These are phyloP conservation scores for Epichloe sylvatica DNA, from an alignment of 2,329 filamentous ascomycete species.

Conservation along the genomic window DNA sequence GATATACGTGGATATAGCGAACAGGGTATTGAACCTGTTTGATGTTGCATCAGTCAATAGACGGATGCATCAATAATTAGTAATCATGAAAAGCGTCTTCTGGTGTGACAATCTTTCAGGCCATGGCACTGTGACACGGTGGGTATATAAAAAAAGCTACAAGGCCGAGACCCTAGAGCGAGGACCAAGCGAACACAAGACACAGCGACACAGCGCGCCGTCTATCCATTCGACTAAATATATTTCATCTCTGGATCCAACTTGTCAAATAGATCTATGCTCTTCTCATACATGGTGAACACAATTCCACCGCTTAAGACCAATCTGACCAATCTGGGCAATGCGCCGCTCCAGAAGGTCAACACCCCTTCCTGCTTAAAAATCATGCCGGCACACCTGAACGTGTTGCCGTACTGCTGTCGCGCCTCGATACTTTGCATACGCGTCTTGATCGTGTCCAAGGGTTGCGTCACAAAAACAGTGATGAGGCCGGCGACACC, in stretches of 20 bases:
- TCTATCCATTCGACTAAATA: constrained; percentile 35
- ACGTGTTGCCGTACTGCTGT: constrained; percentile 69
- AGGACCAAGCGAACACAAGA: not conserved
- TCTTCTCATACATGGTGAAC: constrained; percentile 97
- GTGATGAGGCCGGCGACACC: constrained; percentile 82
- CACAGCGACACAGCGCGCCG: not conserved
- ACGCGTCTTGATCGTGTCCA: constrained; percentile 91
- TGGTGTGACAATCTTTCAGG: too few relatives aligned
- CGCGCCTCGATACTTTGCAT: constrained; percentile 94
- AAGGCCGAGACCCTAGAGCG: too few relatives aligned
- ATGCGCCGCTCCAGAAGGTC: constrained; percentile 86
- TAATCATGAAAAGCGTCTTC: too few relatives aligned
- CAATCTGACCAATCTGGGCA: constrained; percentile 71
- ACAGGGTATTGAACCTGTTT: not conserved
- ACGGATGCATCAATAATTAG: too few relatives aligned
- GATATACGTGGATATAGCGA: not conserved
- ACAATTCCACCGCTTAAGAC: constrained; percentile 93
- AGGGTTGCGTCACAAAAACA: constrained; percentile 59
- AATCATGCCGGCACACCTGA: constrained; percentile 69
- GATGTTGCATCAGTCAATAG: too few relatives aligned
- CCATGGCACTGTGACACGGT: too few relatives aligned
- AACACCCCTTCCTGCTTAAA: constrained; percentile 78
- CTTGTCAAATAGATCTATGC: constrained; percentile 70
- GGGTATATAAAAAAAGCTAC: too few relatives aligned
- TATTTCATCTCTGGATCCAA: constrained; percentile 76